phyloP scores from a whole-genome alignment of 805 yeast species.

The Starmerella powellii region DNA sequence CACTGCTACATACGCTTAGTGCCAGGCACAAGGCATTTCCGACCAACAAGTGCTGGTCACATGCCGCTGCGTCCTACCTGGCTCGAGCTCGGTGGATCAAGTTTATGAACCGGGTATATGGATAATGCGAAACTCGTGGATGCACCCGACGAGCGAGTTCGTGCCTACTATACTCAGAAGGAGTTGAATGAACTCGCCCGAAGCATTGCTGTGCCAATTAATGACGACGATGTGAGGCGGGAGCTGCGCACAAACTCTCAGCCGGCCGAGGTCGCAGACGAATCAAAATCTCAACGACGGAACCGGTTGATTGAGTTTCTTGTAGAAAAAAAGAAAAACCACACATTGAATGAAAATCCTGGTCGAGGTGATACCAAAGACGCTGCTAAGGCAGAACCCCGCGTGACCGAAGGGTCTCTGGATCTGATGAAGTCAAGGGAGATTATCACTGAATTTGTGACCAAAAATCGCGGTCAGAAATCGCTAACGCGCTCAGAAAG shows the following conservation, averaged over 20 bases:
- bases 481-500: too few species aligned
- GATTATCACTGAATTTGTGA: too few species aligned
- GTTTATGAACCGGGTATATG: too few species aligned
- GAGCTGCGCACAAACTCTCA: constrained; percentile 41
- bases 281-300: constrained; percentile 49
- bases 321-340: constrained; percentile 2
- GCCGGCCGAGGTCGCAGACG: constrained; percentile 48
- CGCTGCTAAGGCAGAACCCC: background rate
- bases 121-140: constrained; percentile 5
- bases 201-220: constrained; percentile 42
- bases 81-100: too few species aligned
- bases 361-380: background rate
- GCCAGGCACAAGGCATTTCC: too few species aligned
- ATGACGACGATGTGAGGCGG: constrained; percentile 49
- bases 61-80: too few species aligned
- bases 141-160: constrained; percentile 5
- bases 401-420: background rate
- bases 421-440: background rate
- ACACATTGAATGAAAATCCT: background rate
- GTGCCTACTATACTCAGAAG: background rate
- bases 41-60: too few species aligned
- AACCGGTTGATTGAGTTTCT: constrained; percentile 43
- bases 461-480: too few species aligned
- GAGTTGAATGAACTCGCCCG: constrained; percentile 14
- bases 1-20: too few species aligned